Evolutionary conservation across 345 rosid species (phyloP), one percentile per base, ranked within the genome.

Genomic region (Camelina sativa): DNA sequence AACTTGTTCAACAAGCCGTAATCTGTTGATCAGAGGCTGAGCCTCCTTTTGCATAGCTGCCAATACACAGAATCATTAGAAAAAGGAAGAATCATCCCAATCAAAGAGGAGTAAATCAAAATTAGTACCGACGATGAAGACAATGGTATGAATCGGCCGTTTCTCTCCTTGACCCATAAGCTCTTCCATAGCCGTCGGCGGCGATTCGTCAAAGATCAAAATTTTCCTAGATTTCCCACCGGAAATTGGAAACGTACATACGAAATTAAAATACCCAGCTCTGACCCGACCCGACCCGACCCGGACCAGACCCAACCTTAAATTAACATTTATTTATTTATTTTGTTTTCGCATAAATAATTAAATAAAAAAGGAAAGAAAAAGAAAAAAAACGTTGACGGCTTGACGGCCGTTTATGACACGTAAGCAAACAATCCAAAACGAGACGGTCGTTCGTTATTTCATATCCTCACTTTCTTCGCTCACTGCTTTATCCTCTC

Each of bases 31-130:
- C 75, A 94, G 48, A 50, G 93, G 95, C 84, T 86, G 76, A 46
- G 97, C 98, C 81, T 94, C 97, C 60, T 90, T 80, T 76, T 87
- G 95, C 97, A 94, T 89, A 81, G 97, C 98, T 94, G 71, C 38
- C 11, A 48, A 52, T 37, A 53, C 51, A 60, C 16, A 56, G 15
- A 25, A 0, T 37, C 9, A 50, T 59, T 11, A 41, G 25, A 13
- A 41, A 17, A 48, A 1, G 1, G 34, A 69, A 69, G 34, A 76
- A 68, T 23, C 48, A 4, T 12, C 5, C 0, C 37, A 51, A 62
- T 1, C 28, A 50, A 11, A 48, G 62, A 55, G 12, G 37, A 44
- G 1, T 10, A 47, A n/a, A 37, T 11, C 35, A 8, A 75, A 7
- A 52, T 73, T 5, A 65, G 55, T 77, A 91, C 97, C 97, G 67